These are phyloP conservation scores for Exophiala xenobiotica DNA, from an alignment of 2,329 filamentous ascomycete species.

Conservation along the genomic window DNA sequence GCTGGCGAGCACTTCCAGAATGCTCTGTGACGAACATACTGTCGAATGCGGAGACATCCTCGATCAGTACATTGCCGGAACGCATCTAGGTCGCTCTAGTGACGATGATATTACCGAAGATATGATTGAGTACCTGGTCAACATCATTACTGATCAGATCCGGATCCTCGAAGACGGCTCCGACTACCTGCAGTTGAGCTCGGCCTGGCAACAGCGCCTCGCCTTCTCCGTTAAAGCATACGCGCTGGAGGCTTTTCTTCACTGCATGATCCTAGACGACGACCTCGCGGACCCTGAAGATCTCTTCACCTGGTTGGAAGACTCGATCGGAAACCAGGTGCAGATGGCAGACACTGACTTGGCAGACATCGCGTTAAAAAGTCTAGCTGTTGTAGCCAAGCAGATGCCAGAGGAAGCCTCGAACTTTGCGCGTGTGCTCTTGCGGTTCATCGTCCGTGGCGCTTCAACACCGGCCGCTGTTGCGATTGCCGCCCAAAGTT, in stretches of 20 bases:
- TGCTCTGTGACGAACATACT: constrained; percentile 63
- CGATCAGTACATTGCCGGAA: constrained; percentile 67
- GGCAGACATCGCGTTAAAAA: constrained; percentile 74
- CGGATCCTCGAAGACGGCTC: constrained; percentile 81
- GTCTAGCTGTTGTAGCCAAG: constrained; percentile 77
- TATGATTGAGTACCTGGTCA: constrained; percentile 60
- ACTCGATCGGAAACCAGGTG: constrained; percentile 71
- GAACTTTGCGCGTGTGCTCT: constrained; percentile 72
- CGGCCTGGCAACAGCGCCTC: constrained; percentile 80
- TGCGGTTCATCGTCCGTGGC: constrained; percentile 85
- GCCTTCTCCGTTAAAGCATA: constrained; percentile 83
- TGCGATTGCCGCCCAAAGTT: constrained; percentile 74
- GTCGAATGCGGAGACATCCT: constrained; percentile 66
- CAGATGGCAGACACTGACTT: constrained; percentile 81
- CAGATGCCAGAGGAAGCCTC: constrained; percentile 71
- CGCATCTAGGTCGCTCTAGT: constrained; percentile 40
- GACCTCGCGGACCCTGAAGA: constrained; percentile 76
- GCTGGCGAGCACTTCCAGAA: constrained; percentile 71
- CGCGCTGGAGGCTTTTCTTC: constrained; percentile 78
- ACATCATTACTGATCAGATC: constrained; percentile 78
- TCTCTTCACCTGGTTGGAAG: constrained; percentile 82
- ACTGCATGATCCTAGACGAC: constrained; percentile 79
- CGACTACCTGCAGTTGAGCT: constrained; percentile 84
- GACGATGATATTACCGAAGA: constrained; percentile 39
- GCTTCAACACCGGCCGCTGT: constrained; percentile 68